Conservation (phyloP, 306 rosid genomes). For the Glycine latifolia region DNA sequence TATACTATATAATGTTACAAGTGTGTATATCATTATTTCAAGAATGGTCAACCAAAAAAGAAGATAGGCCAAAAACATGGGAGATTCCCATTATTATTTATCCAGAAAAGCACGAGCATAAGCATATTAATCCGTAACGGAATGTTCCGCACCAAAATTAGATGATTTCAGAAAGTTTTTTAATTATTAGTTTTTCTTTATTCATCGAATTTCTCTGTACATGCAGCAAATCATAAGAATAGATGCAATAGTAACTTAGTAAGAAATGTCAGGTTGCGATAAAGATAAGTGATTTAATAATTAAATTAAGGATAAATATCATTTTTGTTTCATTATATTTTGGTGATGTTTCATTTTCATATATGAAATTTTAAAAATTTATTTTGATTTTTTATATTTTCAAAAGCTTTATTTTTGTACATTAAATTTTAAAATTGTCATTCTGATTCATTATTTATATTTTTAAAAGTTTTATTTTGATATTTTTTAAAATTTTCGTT, state of each 20-base stretch:
- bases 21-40: neutral
- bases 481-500: too few relatives aligned
- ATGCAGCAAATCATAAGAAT: neutral
- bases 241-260: neutral
- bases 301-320: neutral
- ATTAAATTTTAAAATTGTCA: too few relatives aligned
- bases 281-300: neutral
- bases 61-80: neutral
- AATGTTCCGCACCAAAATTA: conserved; percentile 30
- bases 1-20: neutral
- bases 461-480: too few relatives aligned
- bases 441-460: too few relatives aligned
- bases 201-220: neutral
- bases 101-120: neutral
- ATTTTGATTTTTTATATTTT: too few relatives aligned
- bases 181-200: neutral
- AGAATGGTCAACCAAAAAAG: too few relatives aligned
- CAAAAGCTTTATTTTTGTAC: too few relatives aligned
- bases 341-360: too few relatives aligned
- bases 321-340: too few relatives aligned
- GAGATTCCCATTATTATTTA: neutral
- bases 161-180: neutral
- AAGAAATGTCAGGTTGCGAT: neutral
- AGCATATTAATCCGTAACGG: conserved; percentile 37
- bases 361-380: too few relatives aligned